Base-by-base conservation (phyloP, 2,329 filamentous ascomycete genomes). In the Cadophora sp. region DNA sequence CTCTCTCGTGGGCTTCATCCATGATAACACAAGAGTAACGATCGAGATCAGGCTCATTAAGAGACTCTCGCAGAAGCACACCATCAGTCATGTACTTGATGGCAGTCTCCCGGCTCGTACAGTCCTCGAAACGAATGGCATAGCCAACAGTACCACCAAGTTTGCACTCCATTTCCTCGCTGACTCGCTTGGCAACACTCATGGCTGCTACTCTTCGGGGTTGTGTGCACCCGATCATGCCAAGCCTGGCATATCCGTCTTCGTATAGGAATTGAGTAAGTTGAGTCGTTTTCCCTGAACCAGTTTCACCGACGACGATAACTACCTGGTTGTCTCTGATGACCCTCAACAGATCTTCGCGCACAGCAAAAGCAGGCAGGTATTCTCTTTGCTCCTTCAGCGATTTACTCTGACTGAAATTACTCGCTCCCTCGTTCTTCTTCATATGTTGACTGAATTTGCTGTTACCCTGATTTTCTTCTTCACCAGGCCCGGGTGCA, bases 1-100 rank as follows among this genome's bases (percentile, higher is more conserved):
- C 95, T 78, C 96, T 88, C 80, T 99, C 96, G 84, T 99, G 96
- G 4, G 96, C 96, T 82, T 99, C 96, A 77, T 99, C 96, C 96
- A 99, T 99, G 79, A 99, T 99, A 74, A 99, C 94, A 78, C 94
- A 97, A 16, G 95, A 97, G 78, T 99, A 99, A 71, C 93, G 92
- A 79, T 98, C 96, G 55, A 99, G 84, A 78, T 99, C 95, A 7
- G 91, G 88, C 78, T 98, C 95, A 67, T 94, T 94, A 13, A 99
- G 84, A 6, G 94, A 97, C 76, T 99, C 96, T 81, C 96, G 88
- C 39, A 99, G 85, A 53, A 99, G 82, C 24, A 99, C 93, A 82
- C 96, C 96, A 76, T 99, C 96, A 0, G 96, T 99, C 94, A 99
- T 97, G 79, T 99, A 99, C 80, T 99, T 99, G 81, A 99, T 98